These are phyloP conservation scores for Saccharomycopsis crataegensis DNA, from an alignment of 1,139 yeast genomes.

Conservation along the genomic window DNA sequence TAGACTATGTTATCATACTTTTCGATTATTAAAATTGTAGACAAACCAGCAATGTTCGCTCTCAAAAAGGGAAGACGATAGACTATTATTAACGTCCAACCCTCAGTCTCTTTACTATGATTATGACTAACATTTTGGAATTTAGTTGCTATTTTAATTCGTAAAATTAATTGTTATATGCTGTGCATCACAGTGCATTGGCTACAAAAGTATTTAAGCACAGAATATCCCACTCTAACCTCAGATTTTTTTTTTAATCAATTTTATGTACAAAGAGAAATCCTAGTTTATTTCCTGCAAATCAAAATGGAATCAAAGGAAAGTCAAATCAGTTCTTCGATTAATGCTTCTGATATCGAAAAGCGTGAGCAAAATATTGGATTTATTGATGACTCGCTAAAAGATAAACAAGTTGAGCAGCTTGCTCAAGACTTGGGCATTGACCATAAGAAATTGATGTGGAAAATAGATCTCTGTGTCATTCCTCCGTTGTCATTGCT, in stretches of 20 bases:
- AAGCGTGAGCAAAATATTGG: not conserved
- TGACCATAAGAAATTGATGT: constrained; percentile 39
- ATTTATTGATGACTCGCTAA: constrained; percentile 1
- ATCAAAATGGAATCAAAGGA: not conserved
- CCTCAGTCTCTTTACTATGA: no score
- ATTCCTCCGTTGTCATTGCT: constrained; percentile 65
- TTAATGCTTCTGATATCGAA: not conserved
- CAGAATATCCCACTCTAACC: no score
- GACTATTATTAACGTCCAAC: no score
- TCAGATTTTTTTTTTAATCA: not conserved
- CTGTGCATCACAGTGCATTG: no score
- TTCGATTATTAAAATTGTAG: no score
- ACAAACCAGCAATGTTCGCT: no score
- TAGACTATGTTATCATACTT: no score
- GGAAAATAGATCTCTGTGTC: constrained; percentile 52
- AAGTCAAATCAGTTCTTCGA: not conserved
- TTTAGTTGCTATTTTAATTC: no score
- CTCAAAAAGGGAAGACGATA: no score
- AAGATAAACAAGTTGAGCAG: constrained; percentile 40
- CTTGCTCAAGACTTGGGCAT: constrained; percentile 50
- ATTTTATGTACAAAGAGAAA: not conserved
- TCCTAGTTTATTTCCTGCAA: not conserved
- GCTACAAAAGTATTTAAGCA: no score
- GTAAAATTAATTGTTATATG: no score
- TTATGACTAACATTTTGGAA: no score